phyloP scores from a whole-genome alignment of 331 rosid genomes.

The Cydonia oblonga region DNA sequence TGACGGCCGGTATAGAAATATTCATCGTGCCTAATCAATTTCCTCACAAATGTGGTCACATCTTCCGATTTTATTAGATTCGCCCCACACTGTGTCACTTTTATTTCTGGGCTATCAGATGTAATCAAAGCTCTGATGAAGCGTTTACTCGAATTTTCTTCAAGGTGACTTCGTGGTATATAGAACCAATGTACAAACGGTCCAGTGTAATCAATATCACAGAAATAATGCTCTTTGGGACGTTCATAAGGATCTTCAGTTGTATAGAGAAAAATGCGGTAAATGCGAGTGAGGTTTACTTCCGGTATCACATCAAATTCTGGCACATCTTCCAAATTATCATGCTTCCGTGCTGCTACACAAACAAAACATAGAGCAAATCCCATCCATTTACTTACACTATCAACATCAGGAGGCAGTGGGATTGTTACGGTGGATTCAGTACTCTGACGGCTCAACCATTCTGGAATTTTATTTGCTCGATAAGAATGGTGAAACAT shows the following conservation, averaged over 20 bases:
- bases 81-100: neutral
- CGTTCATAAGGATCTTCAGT: neutral
- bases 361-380: constrained; percentile 1
- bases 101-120: neutral
- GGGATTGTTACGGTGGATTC: constrained; percentile 1
- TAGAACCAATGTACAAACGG: neutral
- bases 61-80: neutral
- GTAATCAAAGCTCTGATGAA: neutral
- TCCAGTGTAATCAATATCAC: neutral
- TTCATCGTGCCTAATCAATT: neutral
- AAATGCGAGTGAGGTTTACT: neutral
- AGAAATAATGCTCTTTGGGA: neutral
- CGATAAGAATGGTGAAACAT: neutral
- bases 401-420: neutral
- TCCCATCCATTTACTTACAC: neutral
- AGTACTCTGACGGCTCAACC: neutral
- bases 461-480: neutral
- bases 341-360: neutral
- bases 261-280: neutral
- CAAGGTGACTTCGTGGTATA: neutral
- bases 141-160: neutral
- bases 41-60: neutral
- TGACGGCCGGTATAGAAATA: neutral
- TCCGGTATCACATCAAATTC: neutral
- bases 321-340: neutral